Base-by-base conservation (phyloP, 1,139 yeast genomes). In the Saccharomyces hybrid region DNA sequence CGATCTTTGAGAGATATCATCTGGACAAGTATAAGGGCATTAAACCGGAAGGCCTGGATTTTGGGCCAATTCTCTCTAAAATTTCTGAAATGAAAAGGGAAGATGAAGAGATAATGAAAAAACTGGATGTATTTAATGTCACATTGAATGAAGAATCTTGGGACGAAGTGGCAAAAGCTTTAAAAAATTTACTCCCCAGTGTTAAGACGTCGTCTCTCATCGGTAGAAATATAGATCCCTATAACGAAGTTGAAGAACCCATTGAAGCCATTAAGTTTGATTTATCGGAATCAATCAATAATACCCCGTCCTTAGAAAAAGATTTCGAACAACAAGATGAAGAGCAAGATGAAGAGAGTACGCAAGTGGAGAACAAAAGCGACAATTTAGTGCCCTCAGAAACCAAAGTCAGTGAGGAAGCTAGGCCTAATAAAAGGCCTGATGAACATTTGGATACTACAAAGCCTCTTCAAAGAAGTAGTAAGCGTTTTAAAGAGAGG, bases 201-300 rank as follows among this genome's bases (percentile, higher is more conserved):
- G 52, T 62, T 2, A 73, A 66, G 52, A 50, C 59, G 2, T 60
- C 66, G 23, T 55, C 57, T n/a, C 56, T 66, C 23, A 52, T 67
- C 28, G 61, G 64, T 2, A 65, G 58, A 49, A 60, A 62, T 26
- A 60, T 65, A 25, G 88, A 84, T 58, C 78, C 80, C 0, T 83
- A 84, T 60, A 64, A 73, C 23, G 71, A 81, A 29, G 73, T 80
- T 0, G 79, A 77, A 42, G 71, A 69, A 7, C 77, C 84, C 0
- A 68, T 81, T 3, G 85, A 81, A 54, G 67, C 71, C 8, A 60
- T 81, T 16, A 58, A 56, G 26, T 60, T 67, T 46, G 31, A 48
- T 2, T 11, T 61, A 29, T 29, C 41, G 14, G 32, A 27, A 27
- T n/a, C 49, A 27, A 19, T 27, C 6, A 26, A 28, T 26, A 28